phyloP scores from a whole-genome alignment of 345 rosid species.

The Adansonia digitata region DNA sequence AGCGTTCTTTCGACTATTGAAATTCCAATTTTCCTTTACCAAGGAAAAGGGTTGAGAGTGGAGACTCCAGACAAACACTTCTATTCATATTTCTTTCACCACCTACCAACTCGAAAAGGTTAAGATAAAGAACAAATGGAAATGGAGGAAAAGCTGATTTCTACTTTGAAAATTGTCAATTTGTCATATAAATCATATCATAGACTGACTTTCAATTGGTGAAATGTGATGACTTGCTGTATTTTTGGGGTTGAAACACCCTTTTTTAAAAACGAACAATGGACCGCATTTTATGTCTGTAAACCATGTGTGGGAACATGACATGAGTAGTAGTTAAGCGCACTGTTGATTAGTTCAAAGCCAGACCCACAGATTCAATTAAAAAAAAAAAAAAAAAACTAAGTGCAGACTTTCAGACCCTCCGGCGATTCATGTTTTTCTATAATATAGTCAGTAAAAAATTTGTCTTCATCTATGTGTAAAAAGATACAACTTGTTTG shows the following conservation, averaged over 20 bases:
- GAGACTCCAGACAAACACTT: neutral
- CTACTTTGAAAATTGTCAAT: neutral
- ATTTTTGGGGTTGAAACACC: neutral
- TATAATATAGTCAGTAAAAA: neutral
- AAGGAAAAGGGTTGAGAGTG: neutral
- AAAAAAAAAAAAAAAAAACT: neutral
- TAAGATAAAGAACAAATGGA: neutral
- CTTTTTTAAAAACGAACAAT: neutral
- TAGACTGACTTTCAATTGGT: neutral
- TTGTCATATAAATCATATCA: neutral
- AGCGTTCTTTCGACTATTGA: neutral
- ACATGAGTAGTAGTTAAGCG: neutral
- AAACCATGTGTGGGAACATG: slow-evolving; percentile 10
- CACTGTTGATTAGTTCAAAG: neutral
- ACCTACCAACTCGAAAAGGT: neutral
- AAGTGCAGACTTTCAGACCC: neutral
- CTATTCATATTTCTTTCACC: neutral
- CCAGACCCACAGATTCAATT: neutral
- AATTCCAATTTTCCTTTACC: neutral
- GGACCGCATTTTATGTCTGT: slow-evolving; percentile 11
- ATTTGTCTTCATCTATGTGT: neutral
- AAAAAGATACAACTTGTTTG: slow-evolving; percentile 20
- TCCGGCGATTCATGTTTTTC: neutral
- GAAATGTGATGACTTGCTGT: neutral
- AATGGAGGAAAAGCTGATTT: neutral